Evolutionary conservation across 192 early-diverging fungal genomes (phyloP), one percentile per base, ranked within the genome.

Genomic region (Gaertneriomyces sp.): DNA sequence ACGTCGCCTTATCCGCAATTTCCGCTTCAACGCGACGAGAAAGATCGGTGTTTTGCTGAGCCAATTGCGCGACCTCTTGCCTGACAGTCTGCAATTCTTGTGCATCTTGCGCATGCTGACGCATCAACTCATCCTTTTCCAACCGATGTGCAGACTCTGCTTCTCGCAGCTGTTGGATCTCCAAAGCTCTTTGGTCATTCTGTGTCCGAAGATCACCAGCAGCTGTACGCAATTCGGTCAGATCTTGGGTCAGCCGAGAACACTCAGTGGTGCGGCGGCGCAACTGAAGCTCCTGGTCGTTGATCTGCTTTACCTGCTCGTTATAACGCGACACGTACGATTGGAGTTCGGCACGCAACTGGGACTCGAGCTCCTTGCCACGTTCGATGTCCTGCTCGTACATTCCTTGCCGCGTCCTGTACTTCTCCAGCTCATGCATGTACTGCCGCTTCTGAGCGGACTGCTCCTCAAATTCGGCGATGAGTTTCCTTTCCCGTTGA

Each of bases 281-380:
- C 0, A 58, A 5, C 53, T 73, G 65, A 7, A 45, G 42, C 7
- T 73, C 66, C 6, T 72, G 17, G 38, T 63, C n/a, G n/a, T n/a
- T 57, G 2, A 71, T 45, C 46, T 79, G 74, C 38, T 76, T 58
- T 49, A 39, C 7, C 14, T 44, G 41, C 43, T 49, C 60, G 25
- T 55, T 17, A n/a, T 33, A n/a, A 11, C 46, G 43, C n/a, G 17
- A n/a, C 14, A 55, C 19, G 0, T 10, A 25, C 42, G 50, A 40
- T n/a, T 68, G 47, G 10, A 82, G 53, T 41, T 82, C 81, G 9
- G 52, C 33, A 50, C 65, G 66, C 5, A 83, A 61, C 20, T 76
- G 69, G 6, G 44, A 42, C 64, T 83, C 81, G 11, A 56, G 17
- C n/a, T 41, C 61, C 47, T 64, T 66, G 20, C 74, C 10, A 53